These are phyloP conservation scores for Leishmania lainsoni DNA, from an alignment of 208 protist species.

Conservation along the genomic window DNA sequence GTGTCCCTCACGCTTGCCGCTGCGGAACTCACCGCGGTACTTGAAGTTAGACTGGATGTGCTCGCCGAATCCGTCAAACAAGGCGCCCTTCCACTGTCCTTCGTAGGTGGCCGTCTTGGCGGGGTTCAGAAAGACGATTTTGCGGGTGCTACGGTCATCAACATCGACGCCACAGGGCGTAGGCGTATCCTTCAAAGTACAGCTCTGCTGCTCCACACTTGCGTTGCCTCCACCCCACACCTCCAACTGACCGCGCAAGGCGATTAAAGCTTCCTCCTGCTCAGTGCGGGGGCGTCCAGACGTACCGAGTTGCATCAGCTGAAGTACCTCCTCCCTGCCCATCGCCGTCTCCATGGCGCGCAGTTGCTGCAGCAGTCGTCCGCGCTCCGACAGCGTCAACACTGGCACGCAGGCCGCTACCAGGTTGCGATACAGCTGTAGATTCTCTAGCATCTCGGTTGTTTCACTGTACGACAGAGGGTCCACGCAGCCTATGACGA, in stretches of 20 bases:
- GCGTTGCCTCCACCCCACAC: conserved; percentile 25
- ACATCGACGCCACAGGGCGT: conserved; percentile 13
- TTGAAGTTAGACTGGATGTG: conserved; percentile 73
- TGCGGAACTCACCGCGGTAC: conserved; percentile 86
- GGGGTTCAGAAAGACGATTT: conserved; percentile 84
- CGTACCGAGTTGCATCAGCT: conserved; percentile 44
- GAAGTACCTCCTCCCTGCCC: conserved; percentile 56
- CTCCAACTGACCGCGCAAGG: conserved; percentile 51
- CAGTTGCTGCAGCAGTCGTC: conserved; percentile 67
- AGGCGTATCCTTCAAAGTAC: background rate
- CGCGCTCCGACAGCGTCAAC: conserved; percentile 72
- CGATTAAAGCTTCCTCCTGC: conserved; percentile 76
- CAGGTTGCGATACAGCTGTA: conserved; percentile 85
- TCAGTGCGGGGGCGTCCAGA: conserved; percentile 84
- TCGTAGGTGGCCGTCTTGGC: conserved; percentile 85
- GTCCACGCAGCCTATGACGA: conserved; percentile 84
- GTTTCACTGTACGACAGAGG: conserved; percentile 77
- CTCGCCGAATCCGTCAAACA: conserved; percentile 87
- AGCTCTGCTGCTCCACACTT: background rate
- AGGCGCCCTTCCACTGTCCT: conserved; percentile 84
- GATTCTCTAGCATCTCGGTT: conserved; percentile 82
- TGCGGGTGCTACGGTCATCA: conserved; percentile 40
- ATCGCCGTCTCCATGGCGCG: conserved; percentile 60
- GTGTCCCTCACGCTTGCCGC: conserved; percentile 75
- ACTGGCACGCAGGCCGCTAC: conserved; percentile 59